A percentile compares a stretch with the other conserved stretches of the same genome.
Evolutionary conservation across 345 rosid genomes (phyloP).

Genomic region (Reutealis trisperma): DNA sequence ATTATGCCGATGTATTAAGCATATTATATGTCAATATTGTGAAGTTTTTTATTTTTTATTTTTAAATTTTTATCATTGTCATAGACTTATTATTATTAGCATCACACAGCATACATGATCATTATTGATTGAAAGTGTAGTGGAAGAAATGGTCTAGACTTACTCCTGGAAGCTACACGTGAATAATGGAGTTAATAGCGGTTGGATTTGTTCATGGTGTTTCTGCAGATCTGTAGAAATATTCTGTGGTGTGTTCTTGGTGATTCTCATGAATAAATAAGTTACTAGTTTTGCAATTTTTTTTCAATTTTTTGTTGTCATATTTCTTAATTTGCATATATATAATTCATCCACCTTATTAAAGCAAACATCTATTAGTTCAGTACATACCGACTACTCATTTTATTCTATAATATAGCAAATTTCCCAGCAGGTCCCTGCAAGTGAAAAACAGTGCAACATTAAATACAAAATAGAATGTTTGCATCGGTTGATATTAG

Average conservation of each 20-base stretch:
- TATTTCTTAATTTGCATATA: background rate
- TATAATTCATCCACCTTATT: too few species aligned
- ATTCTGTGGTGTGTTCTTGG: background rate
- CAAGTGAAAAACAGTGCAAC: too few species aligned
- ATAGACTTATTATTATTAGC: background rate
- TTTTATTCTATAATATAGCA: too few species aligned
- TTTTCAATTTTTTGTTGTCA: background rate
- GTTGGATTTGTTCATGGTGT: background rate
- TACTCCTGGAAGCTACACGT: background rate
- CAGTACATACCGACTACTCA: too few species aligned
- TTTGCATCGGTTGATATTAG: too few species aligned
- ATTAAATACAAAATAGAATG: too few species aligned
- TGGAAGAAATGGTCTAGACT: background rate
- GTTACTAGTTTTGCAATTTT: background rate
- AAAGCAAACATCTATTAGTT: too few species aligned
- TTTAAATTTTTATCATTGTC: too few species aligned
- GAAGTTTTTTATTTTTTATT: too few species aligned
- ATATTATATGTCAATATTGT: background rate
- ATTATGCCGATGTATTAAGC: background rate
- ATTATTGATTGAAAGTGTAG: background rate
- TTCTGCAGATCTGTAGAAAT: background rate
- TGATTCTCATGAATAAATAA: background rate
- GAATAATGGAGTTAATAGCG: background rate
- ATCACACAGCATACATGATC: background rate
- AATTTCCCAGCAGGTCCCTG: background rate